Conservation (phyloP, 768 basidiomycete species). For the Lactarius vividus region DNA sequence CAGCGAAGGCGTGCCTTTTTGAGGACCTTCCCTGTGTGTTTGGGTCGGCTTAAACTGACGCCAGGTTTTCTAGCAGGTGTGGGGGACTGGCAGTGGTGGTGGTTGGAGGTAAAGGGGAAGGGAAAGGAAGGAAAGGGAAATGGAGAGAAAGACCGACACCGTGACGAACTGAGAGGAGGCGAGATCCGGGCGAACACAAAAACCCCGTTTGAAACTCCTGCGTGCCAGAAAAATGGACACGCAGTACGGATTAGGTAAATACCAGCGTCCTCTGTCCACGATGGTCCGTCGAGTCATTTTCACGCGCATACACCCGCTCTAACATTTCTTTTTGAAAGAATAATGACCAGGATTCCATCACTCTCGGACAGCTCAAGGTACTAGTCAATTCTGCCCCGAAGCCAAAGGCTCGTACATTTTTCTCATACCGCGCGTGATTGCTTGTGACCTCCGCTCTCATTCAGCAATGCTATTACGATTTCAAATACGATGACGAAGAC, state of each 20-base stretch:
- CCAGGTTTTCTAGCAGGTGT: conserved; percentile 18
- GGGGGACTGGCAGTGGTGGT: conserved; percentile 31
- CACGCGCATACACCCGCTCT: neutral
- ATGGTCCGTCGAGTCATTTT: conserved; percentile 11
- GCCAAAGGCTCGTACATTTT: conserved; percentile 56
- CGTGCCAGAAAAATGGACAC: conserved; percentile 16
- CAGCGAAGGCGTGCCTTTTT: conserved; percentile 94
- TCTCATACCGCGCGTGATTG: neutral
- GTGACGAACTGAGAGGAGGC: conserved; percentile 25
- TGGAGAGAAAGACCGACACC: conserved; percentile 27
- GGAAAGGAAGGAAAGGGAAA: conserved; percentile 25
- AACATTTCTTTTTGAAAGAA: conserved; percentile 13
- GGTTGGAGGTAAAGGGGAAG: conserved; percentile 30
- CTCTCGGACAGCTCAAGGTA: conserved; percentile 74
- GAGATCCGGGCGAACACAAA: conserved; percentile 30
- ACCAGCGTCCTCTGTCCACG: neutral
- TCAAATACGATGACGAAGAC: conserved; percentile 94
- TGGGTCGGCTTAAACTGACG: conserved; percentile 15
- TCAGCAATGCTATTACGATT: conserved; percentile 87
- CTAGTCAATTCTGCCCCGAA: conserved; percentile 68
- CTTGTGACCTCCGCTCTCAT: conserved; percentile 20
- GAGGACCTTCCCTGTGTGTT: conserved; percentile 24
- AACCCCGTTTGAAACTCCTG: conserved; percentile 21
- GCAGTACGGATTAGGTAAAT: conserved; percentile 9
- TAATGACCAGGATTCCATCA: conserved; percentile 64